These are phyloP conservation scores for Fusarium nisikadoi DNA, from an alignment of 2,329 filamentous ascomycete species.

Conservation along the genomic window DNA sequence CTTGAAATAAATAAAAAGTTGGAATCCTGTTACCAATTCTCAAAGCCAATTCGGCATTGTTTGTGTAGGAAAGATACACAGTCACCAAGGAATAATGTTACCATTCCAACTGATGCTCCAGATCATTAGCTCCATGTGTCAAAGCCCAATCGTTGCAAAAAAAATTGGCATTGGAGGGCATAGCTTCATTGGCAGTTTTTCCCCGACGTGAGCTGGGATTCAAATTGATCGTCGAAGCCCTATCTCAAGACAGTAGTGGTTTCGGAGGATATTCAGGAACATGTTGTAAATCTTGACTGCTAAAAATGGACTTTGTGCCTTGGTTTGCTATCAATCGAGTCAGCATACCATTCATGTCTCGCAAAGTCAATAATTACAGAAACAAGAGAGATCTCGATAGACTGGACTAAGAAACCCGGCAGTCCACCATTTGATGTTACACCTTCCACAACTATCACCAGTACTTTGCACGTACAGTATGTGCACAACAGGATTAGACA, in stretches of 20 bases:
- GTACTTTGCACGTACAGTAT: background rate
- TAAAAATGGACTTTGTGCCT: slow-evolving; percentile 16
- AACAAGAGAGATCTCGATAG: background rate
- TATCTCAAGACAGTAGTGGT: slow-evolving; percentile 39
- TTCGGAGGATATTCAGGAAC: slow-evolving; percentile 43
- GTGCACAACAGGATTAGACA: slow-evolving; percentile 2
- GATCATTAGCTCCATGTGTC: slow-evolving; percentile 24
- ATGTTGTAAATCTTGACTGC: slow-evolving; percentile 25
- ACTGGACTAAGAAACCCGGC: background rate
- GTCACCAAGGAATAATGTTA: background rate
- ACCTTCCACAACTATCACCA: slow-evolving; percentile 15
- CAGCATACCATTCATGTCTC: background rate
- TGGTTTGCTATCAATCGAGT: background rate
- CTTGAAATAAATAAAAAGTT: background rate
- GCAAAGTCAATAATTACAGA: background rate
- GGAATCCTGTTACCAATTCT: background rate
- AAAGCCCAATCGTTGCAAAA: slow-evolving; percentile 4
- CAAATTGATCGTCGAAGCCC: slow-evolving; percentile 33
- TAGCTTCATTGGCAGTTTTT: slow-evolving; percentile 40
- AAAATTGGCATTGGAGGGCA: slow-evolving; percentile 27
- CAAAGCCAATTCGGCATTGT: background rate
- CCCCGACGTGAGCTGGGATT: slow-evolving; percentile 33
- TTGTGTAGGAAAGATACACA: background rate
- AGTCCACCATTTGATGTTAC: slow-evolving; percentile 9
- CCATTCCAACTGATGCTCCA: background rate